A percentile compares a stretch with the other conserved stretches of the same genome.
Evolutionary conservation across 1,284 basidiomycete genomes (phyloP).

Genomic region (Fomitopsis pinicola): DNA sequence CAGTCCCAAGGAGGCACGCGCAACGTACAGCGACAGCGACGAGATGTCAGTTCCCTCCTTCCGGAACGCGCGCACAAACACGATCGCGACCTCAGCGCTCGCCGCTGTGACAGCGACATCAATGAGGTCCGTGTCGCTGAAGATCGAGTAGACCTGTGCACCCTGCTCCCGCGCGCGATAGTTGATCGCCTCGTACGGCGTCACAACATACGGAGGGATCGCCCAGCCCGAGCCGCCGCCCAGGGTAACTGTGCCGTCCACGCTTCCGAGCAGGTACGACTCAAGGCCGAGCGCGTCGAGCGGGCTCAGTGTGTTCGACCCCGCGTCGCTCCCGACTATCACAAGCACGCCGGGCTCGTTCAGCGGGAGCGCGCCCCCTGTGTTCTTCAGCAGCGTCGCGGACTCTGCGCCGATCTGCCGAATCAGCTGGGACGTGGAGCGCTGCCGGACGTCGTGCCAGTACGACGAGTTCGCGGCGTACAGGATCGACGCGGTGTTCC

Average conservation of each 20-base stretch:
- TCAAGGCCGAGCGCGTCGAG: conserved; percentile 5
- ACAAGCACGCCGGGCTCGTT: conserved; percentile 17
- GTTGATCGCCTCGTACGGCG: conserved; percentile 38
- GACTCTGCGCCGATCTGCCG: conserved; percentile 47
- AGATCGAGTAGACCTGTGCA: conserved; percentile 23
- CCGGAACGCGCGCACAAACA: conserved; percentile 51
- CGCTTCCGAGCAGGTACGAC: conserved; percentile 39
- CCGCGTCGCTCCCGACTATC: conserved; percentile 11
- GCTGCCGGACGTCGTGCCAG: conserved; percentile 16
- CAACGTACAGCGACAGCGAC: background rate
- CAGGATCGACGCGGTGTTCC: background rate
- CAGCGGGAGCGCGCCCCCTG: conserved; percentile 49
- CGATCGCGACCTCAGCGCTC: conserved; percentile 43
- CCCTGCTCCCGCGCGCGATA: conserved; percentile 31
- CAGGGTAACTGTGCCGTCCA: conserved; percentile 58
- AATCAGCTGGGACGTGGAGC: conserved; percentile 32
- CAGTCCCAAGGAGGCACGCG: background rate
- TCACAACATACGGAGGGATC: conserved; percentile 46
- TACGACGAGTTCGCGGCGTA: conserved; percentile 3
- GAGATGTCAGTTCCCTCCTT: conserved; percentile 50
- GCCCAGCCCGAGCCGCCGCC: conserved; percentile 50
- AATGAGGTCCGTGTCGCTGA: background rate
- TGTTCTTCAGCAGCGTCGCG: conserved; percentile 65
- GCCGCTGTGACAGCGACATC: background rate
- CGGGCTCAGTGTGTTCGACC: conserved; percentile 33